Evolutionary conservation across 805 yeast genomes (phyloP).

Genomic region (Cyberlindnera suaveolens): DNA sequence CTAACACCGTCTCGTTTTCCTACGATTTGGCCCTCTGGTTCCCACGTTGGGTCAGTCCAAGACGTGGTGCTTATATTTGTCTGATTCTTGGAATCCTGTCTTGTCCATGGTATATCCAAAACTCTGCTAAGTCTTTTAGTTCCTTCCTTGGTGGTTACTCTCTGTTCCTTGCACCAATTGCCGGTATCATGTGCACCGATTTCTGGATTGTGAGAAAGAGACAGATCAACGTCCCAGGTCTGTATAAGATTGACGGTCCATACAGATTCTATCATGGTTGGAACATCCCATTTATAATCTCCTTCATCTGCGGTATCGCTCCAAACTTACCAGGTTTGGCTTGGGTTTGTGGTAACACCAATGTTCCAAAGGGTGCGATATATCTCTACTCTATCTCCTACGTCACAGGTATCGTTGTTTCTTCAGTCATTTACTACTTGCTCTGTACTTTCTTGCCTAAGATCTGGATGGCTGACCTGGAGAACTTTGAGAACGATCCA

Average conservation of each 20-base stretch:
- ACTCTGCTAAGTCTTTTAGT: conserved; percentile 61
- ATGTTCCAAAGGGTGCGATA: conserved; percentile 70
- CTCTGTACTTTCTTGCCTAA: conserved; percentile 41
- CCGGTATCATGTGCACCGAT: conserved; percentile 55
- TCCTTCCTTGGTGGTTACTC: conserved; percentile 73
- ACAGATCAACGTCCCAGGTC: conserved; percentile 49
- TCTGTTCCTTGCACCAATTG: conserved; percentile 71
- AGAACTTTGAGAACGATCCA: conserved; percentile 14
- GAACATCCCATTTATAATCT: conserved; percentile 76
- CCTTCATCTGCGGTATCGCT: conserved; percentile 39
- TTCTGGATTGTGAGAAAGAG: conserved; percentile 71
- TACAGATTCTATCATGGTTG: conserved; percentile 59
- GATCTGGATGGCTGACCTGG: conserved; percentile 21
- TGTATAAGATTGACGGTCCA: conserved; percentile 43
- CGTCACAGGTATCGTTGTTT: conserved; percentile 55
- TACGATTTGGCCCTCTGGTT: conserved; percentile 51
- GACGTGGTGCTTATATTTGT: conserved; percentile 61
- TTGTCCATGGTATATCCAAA: conserved; percentile 64
- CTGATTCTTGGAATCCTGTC: conserved; percentile 60
- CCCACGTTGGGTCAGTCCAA: conserved; percentile 52
- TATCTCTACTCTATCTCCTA: conserved; percentile 43
- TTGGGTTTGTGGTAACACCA: conserved; percentile 52
- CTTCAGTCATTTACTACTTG: conserved; percentile 42
- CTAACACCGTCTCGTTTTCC: conserved; percentile 56
- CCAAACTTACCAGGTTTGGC: conserved; percentile 35